Conservation (phyloP, 164 flowering plant genomes). For the Stephania cephalantha region DNA sequence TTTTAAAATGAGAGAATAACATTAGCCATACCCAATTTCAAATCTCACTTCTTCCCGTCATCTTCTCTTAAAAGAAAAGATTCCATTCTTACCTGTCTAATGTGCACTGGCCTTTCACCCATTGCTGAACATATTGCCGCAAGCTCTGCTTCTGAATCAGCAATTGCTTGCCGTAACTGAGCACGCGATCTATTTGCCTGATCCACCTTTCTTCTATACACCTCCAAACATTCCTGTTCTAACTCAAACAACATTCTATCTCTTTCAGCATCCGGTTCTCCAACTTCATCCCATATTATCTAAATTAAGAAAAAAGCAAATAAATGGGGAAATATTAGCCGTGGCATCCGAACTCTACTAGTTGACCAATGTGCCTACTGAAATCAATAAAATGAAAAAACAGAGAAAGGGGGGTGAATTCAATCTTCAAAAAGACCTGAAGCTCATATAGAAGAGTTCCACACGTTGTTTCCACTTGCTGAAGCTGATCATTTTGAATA, state of each 20-base stretch:
- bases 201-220: conserved; percentile 64
- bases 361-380: background rate
- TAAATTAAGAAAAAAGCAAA: conserved; percentile 16
- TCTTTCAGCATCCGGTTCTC: conserved; percentile 55
- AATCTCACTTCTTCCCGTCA: background rate
- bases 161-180: conserved; percentile 51
- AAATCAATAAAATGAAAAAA: background rate
- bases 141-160: conserved; percentile 61
- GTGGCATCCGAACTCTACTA: background rate
- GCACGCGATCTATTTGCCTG: conserved; percentile 49
- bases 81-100: conserved; percentile 35
- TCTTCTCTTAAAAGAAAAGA: background rate
- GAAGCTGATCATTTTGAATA: conserved; percentile 23
- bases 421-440: conserved; percentile 36
- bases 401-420: background rate
- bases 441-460: conserved; percentile 53
- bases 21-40: background rate
- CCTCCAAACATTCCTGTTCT: conserved; percentile 70
- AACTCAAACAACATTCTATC: conserved; percentile 56
- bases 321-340: background rate
- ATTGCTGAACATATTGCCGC: conserved; percentile 53
- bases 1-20: background rate
- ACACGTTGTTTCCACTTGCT: conserved; percentile 48
- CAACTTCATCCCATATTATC: conserved; percentile 90
- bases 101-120: conserved; percentile 48